Conservation (phyloP, 2,329 filamentous ascomycete species). For the Pyrenophora graminea region DNA sequence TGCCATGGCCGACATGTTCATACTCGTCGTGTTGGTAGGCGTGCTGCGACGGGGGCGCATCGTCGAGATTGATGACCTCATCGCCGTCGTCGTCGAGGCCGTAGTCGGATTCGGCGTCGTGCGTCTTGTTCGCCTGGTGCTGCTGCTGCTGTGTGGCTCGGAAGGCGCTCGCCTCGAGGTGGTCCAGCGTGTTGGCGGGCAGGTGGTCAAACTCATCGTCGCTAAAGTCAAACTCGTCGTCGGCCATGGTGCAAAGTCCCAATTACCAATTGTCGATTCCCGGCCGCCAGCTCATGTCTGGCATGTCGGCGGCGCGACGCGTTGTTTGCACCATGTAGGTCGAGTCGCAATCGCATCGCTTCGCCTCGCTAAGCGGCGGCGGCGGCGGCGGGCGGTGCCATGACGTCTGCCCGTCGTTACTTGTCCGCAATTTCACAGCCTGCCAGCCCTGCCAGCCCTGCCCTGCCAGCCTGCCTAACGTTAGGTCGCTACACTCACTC, state of each 20-base stretch:
- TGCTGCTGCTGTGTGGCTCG: constrained; percentile 43
- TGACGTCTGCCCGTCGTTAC: constrained; percentile 21
- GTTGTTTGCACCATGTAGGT: constrained; percentile 16
- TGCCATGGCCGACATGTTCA: constrained; percentile 8
- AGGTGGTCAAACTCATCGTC: constrained; percentile 53
- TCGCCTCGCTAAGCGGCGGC: neutral
- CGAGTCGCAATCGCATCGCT: neutral
- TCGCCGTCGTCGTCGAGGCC: constrained; percentile 53
- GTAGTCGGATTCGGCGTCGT: constrained; percentile 43
- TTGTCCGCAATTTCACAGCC: constrained; percentile 15
- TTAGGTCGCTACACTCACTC: neutral
- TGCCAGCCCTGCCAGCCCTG: constrained; percentile 5
- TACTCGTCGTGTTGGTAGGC: neutral
- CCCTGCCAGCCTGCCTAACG: neutral
- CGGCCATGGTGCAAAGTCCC: constrained; percentile 33
- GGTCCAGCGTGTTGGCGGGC: constrained; percentile 50
- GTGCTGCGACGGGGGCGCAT: constrained; percentile 19
- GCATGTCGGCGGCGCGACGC: constrained; percentile 10
- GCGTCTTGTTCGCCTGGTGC: neutral
- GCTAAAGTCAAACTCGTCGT: constrained; percentile 52
- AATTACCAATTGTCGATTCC: no score
- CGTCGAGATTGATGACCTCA: constrained; percentile 52
- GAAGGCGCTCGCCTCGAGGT: constrained; percentile 52
- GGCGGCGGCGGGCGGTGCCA: neutral
- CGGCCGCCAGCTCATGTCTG: constrained; percentile 11